Percentiles rank a stretch among this genome's conserved stretches.
Evolutionary conservation across 306 rosid species (phyloP).

Genomic region (Astragalus glycyphyllos): DNA sequence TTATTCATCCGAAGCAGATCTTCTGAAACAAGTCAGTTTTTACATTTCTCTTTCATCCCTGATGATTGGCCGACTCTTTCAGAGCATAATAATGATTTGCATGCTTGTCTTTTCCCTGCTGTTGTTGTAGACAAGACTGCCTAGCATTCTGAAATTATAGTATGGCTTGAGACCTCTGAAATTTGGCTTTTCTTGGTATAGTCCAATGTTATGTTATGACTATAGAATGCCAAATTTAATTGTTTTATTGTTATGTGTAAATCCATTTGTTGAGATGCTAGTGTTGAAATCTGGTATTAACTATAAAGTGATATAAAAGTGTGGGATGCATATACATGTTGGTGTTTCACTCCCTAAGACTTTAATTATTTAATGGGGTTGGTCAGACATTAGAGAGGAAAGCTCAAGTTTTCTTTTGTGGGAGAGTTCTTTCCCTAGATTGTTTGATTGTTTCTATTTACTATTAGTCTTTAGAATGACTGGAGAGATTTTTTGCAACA

Average conservation of each 20-base stretch:
- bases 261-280: slow-evolving; percentile 3
- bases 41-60: slow-evolving; percentile 24
- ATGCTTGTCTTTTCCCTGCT: slow-evolving; percentile 1
- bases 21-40: slow-evolving; percentile 76
- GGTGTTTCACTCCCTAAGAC: background rate
- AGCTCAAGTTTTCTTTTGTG: background rate
- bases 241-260: background rate
- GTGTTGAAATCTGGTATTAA: slow-evolving; percentile 18
- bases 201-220: background rate
- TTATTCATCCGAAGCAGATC: slow-evolving; percentile 81
- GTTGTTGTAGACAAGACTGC: slow-evolving; percentile 18
- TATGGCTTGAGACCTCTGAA: slow-evolving; percentile 24
- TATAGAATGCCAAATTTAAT: slow-evolving; percentile 3
- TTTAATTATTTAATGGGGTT: background rate
- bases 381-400: slow-evolving; percentile 6
- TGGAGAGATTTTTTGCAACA: background rate
- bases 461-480: background rate
- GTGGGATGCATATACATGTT: background rate
- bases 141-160: slow-evolving; percentile 11
- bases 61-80: background rate
- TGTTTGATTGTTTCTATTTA: background rate
- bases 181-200: slow-evolving; percentile 1
- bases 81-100: slow-evolving; percentile 14
- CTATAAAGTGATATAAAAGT: background rate
- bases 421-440: background rate